Conservation (phyloP, 805 yeast genomes). For the Wickerhamiella lipophila region DNA sequence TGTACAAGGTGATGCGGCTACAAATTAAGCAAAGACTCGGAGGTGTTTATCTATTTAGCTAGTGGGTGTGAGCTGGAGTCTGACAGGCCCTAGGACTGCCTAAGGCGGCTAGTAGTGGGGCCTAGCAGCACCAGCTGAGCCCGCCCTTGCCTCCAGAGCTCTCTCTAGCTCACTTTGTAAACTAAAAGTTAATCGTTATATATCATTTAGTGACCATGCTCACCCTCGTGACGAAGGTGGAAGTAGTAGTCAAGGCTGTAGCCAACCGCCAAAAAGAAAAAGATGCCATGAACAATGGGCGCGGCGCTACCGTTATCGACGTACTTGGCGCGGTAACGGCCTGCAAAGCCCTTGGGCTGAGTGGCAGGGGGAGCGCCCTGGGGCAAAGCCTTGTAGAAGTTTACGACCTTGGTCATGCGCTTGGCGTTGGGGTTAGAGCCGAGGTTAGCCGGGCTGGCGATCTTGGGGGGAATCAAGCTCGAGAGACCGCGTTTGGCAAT, state of each 20-base stretch:
- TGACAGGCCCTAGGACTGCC: too few relatives aligned
- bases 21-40: too few relatives aligned
- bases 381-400: slow-evolving; percentile 92
- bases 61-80: too few relatives aligned
- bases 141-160: too few relatives aligned
- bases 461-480: slow-evolving; percentile 96
- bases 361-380: slow-evolving; percentile 77
- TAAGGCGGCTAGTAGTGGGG: too few relatives aligned
- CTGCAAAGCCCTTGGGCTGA: slow-evolving; percentile 36
- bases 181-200: neutral
- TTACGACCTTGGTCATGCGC: slow-evolving; percentile 89
- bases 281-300: slow-evolving; percentile 50
- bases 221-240: slow-evolving; percentile 40
- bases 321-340: slow-evolving; percentile 68
- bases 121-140: too few relatives aligned
- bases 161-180: too few relatives aligned
- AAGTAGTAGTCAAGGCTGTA: slow-evolving; percentile 88
- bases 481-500: slow-evolving; percentile 86
- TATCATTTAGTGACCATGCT: slow-evolving; percentile 10
- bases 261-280: slow-evolving; percentile 58
- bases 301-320: slow-evolving; percentile 22
- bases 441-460: slow-evolving; percentile 88
- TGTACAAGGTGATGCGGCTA: too few relatives aligned
- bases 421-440: slow-evolving; percentile 94
- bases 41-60: too few relatives aligned